Conservation (phyloP, 352 stramenopile species). For the Pythium periplocum region DNA sequence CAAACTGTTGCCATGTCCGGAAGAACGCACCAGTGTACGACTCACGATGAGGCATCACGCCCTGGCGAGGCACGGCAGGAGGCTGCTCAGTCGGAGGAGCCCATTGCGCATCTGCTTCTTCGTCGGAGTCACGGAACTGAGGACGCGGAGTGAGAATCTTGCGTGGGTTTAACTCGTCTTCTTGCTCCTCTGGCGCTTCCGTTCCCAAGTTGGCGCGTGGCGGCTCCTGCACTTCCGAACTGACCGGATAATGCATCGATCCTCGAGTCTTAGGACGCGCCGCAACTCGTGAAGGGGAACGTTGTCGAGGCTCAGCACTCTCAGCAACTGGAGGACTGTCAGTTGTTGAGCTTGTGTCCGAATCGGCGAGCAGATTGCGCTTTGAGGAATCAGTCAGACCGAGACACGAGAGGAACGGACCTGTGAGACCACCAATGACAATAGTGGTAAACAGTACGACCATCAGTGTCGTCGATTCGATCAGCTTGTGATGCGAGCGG, state of each 20-base stretch:
- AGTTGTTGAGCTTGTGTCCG: conserved; percentile 17
- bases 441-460: conserved; percentile 86
- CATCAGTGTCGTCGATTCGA: conserved; percentile 85
- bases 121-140: conserved; percentile 61
- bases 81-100: conserved; percentile 10
- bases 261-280: conserved; percentile 31
- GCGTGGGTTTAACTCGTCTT: conserved; percentile 24
- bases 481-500: conserved; percentile 66
- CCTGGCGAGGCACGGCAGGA: conserved; percentile 24
- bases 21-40: conserved; percentile 62
- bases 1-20: conserved; percentile 74
- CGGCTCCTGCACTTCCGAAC: background rate
- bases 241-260: conserved; percentile 53
- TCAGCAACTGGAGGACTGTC: conserved; percentile 10
- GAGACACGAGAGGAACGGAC: conserved; percentile 55
- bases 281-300: conserved; percentile 4
- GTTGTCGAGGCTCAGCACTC: conserved; percentile 13
- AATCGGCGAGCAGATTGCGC: conserved; percentile 6
- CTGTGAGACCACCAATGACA: conserved; percentile 69
- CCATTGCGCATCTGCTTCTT: conserved; percentile 36
- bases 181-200: conserved; percentile 2
- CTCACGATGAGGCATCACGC: conserved; percentile 28
- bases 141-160: conserved; percentile 57
- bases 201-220: background rate
- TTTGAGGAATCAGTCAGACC: conserved; percentile 27